phyloP scores from a whole-genome alignment of 768 basidiomycete genomes.

The Calocybe gangraenosa region DNA sequence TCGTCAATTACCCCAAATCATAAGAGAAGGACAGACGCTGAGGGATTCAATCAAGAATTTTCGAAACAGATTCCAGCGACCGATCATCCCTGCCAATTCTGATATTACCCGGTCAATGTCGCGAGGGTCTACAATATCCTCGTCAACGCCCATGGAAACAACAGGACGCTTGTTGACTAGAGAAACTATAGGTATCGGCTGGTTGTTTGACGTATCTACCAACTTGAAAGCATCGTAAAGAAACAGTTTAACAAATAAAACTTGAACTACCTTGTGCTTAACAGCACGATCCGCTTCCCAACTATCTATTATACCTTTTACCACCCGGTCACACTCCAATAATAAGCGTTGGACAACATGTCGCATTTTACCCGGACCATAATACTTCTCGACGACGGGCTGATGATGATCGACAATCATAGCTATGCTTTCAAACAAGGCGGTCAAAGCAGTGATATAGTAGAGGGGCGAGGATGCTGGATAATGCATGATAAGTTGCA shows the following conservation, averaged over 20 bases:
- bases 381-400: slow-evolving; percentile 97
- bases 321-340: slow-evolving; percentile 84
- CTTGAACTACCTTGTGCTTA: slow-evolving; percentile 63
- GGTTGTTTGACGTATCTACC: slow-evolving; percentile 40
- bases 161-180: slow-evolving; percentile 25
- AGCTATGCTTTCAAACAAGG: slow-evolving; percentile 92
- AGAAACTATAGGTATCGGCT: slow-evolving; percentile 29
- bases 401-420: slow-evolving; percentile 98
- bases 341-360: slow-evolving; percentile 71
- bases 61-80: slow-evolving; percentile 88
- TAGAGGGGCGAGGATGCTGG: slow-evolving; percentile 89
- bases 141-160: slow-evolving; percentile 32
- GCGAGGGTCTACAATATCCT: slow-evolving; percentile 70
- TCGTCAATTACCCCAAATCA: background rate
- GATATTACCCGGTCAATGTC: slow-evolving; percentile 90
- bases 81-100: slow-evolving; percentile 85
- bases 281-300: slow-evolving; percentile 93
- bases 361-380: slow-evolving; percentile 85
- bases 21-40: slow-evolving; percentile 37
- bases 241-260: background rate
- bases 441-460: slow-evolving; percentile 85
- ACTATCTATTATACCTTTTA: slow-evolving; percentile 64
- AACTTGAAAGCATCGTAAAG: slow-evolving; percentile 29
- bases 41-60: slow-evolving; percentile 80
- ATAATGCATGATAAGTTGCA: slow-evolving; percentile 10